Evolutionary conservation across 2,329 filamentous ascomycete species (phyloP).

Genomic region (Calonectria pseudoturangicola): DNA sequence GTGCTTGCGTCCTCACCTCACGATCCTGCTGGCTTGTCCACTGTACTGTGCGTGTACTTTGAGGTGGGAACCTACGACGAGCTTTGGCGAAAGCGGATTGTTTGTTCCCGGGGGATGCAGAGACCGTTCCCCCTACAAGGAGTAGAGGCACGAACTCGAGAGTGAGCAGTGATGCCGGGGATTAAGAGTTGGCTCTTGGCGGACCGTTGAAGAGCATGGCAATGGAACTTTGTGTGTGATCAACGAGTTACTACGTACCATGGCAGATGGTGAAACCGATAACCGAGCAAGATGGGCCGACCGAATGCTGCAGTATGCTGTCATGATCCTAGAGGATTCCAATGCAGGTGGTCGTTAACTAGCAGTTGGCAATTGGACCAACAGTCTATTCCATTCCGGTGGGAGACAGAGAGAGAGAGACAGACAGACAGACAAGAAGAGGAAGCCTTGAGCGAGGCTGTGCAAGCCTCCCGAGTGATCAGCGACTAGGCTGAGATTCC

Average conservation of each 20-base stretch:
- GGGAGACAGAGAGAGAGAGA: no score
- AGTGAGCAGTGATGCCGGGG: background rate
- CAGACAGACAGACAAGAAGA: background rate
- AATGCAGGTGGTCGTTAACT: background rate
- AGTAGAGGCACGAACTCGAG: background rate
- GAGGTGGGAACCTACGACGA: background rate
- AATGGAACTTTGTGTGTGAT: background rate
- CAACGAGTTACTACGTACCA: background rate
- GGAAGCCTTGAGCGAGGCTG: background rate
- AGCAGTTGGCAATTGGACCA: background rate
- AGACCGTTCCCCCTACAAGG: background rate
- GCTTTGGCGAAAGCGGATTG: constrained; percentile 1
- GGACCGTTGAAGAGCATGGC: no score
- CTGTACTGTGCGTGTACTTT: constrained; percentile 5
- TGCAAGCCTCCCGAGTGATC: constrained; percentile 2
- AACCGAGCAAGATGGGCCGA: background rate
- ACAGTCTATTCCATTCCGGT: background rate
- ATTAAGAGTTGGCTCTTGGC: no score
- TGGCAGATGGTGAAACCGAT: background rate
- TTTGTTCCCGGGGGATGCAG: background rate
- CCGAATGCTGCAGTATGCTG: background rate
- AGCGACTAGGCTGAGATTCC: constrained; percentile 14
- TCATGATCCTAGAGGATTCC: background rate
- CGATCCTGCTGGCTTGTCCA: background rate
- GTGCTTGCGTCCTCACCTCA: constrained; percentile 13